Evolutionary conservation across 345 rosid genomes (phyloP), one percentile per base, ranked within the genome.

Genomic region (Atalantia buxifolia): DNA sequence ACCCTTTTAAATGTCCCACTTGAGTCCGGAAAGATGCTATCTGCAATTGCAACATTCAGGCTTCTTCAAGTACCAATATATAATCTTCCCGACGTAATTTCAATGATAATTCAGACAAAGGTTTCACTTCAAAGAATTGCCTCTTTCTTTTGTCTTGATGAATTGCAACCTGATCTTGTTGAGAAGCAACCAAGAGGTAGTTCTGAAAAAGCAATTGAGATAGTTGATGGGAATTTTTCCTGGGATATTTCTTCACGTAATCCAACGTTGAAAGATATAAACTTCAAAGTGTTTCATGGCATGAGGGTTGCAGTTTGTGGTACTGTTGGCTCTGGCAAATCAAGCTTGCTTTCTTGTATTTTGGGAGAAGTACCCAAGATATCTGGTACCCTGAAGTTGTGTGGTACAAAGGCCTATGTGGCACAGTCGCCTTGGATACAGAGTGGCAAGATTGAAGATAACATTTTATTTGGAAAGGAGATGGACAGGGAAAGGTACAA

Each of bases 381-480:
- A 74, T 89, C 93, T 5, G 97, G 98, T 57, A 83, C 85, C 21
- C 66, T 89, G 33, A 88, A 83, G 79, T 76, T 94, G 69, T 83
- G 88, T 79, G 98, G 98, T 70, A 82, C 86, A 36, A 93, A 83
- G 82, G 98, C 97, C 38, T 93, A 89, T 28, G 95, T 93, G 71
- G 84, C 98, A 25, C 98, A 93, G 68, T 88, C 97, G 31, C 90
- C 98, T 69, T 95, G 98, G 98, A 95, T 95, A 59, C 94, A 91
- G 81, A 92, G 93, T 28, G 91, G 97, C 76, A 94, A 83, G 78
- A 87, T 95, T 53, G 93, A 86, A 74, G 98, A 94, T 10, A 94
- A 94, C 84, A 89, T 94, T 74, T 84, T 94, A 88, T 94, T 94
- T 76, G 96, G 98, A 19, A 80, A 84, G 76, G 83, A 81, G 75